Evolutionary conservation across 2,329 filamentous ascomycete genomes (phyloP).

Genomic region (Ceratocystiopsis sp.): DNA sequence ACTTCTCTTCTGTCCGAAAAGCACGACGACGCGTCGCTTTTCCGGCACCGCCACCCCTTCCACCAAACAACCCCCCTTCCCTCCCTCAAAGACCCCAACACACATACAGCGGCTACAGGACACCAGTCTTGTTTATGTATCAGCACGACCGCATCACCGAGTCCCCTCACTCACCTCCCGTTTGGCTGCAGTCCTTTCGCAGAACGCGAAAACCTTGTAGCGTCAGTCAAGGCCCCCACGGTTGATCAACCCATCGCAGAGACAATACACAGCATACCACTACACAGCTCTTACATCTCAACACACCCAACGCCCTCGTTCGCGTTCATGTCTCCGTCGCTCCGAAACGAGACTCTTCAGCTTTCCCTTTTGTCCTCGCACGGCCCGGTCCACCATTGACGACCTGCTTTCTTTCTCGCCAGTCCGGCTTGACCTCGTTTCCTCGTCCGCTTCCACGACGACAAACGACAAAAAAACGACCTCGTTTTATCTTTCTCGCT

Average conservation of each 20-base stretch:
- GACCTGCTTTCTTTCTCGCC: conserved; percentile 4
- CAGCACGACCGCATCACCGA: conserved; percentile 80
- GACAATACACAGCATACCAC: conserved; percentile 2
- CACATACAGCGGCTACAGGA: conserved; percentile 15
- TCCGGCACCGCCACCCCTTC: too few species aligned
- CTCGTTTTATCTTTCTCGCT: too few species aligned
- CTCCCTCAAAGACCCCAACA: background rate
- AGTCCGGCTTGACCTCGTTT: background rate
- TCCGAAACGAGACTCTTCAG: conserved; percentile 29
- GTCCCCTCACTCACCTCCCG: conserved; percentile 84
- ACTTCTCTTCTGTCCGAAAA: too few species aligned
- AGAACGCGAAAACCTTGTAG: conserved; percentile 89
- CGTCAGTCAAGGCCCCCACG: conserved; percentile 78
- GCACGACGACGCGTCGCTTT: too few species aligned
- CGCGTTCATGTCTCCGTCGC: conserved; percentile 39
- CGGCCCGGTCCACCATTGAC: conserved; percentile 38
- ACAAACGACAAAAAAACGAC: too few species aligned
- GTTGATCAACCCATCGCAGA: conserved; percentile 38
- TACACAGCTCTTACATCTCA: background rate
- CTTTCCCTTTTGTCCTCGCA: conserved; percentile 39
- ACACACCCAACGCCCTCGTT: conserved; percentile 10
- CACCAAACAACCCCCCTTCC: too few species aligned
- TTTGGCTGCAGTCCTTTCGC: conserved; percentile 95
- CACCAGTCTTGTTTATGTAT: conserved; percentile 79
- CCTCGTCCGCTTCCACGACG: background rate